phyloP scores from a whole-genome alignment of 192 early-diverging fungal genomes.

The Linnemannia elongata region DNA sequence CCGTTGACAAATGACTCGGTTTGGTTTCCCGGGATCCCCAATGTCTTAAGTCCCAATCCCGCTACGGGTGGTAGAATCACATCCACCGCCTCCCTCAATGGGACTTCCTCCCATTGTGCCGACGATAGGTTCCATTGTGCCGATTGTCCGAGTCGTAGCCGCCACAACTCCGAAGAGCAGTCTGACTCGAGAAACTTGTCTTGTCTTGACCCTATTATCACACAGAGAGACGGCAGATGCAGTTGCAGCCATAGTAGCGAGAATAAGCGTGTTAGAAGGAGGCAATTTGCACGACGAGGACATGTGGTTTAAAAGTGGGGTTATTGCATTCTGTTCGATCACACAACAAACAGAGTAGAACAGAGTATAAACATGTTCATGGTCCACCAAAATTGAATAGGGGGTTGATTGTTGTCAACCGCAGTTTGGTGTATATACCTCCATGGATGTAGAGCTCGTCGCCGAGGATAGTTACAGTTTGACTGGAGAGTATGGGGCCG shows the following conservation, averaged over 20 bases:
- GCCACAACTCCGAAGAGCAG: slow-evolving; percentile 42
- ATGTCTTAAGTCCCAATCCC: slow-evolving; percentile 36
- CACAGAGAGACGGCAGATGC: not conserved
- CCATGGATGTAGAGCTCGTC: slow-evolving; percentile 54
- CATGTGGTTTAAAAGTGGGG: not conserved
- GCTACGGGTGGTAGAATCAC: slow-evolving; percentile 30
- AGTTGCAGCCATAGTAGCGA: not conserved
- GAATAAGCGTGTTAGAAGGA: not conserved
- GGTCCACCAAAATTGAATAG: not conserved
- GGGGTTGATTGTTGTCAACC: not conserved
- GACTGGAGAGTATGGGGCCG: slow-evolving; percentile 31
- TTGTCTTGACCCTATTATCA: slow-evolving; percentile 21
- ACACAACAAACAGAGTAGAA: not conserved
- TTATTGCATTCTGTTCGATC: not conserved
- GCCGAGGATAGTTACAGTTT: slow-evolving; percentile 46
- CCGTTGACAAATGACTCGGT: slow-evolving; percentile 18
- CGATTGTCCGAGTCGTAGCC: slow-evolving; percentile 32
- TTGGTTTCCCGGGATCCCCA: slow-evolving; percentile 38
- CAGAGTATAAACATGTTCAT: not conserved
- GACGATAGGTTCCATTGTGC: slow-evolving; percentile 34
- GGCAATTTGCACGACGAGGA: not conserved
- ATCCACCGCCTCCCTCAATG: slow-evolving; percentile 12
- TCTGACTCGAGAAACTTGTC: slow-evolving; percentile 35
- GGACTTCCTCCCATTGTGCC: slow-evolving; percentile 34
- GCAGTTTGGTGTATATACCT: slow-evolving; percentile 22